Evolutionary conservation across 2,329 filamentous ascomycete genomes (phyloP), one percentile per base, ranked within the genome.

Genomic region (Coleophoma eucalyptorum): DNA sequence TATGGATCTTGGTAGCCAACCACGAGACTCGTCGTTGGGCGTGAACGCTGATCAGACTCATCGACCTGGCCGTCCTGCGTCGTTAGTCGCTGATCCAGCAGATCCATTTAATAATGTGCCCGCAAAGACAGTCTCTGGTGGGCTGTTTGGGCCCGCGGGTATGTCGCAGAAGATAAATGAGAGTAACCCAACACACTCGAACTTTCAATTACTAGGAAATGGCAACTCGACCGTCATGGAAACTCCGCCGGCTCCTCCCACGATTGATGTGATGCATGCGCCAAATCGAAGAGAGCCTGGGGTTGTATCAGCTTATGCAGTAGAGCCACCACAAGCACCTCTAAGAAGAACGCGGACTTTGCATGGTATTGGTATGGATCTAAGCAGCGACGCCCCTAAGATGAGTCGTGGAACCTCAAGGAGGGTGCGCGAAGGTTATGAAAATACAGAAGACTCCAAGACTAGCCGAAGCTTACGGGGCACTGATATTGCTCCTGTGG

Each of bases 161-260:
- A 52, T 63, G 32, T 62, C 63, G 21, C 63, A 65, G 52, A 67
- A 66, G 48, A 43, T 66, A 21, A 65, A 61, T 52, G 65, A 67
- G 48, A 68, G 65, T 51, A 68, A 63, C 49, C 63, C 63, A 43
- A 67, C 61, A 50, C 52, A 64, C 20, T 65, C 64, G 15, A 66
- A 66, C 47, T 46, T 68, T 15, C 64, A 62, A 40, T 61, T 62
- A 37, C 56, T 57, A 16, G 60, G 58, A 38, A 60, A 61, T 43
- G 63, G 59, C 11, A 44, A 11, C 19, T n/a, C 48, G 59, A 84
- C 88, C 46, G 75, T 74, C 7, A 71, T 82, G 66, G 85, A 89
- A 59, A 89, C 86, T 3, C 86, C 87, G 1, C 75, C 77, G 8
- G 75, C 70, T 3, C 69, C 77, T 49, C 70, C 69, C 11, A 58